phyloP scores from a whole-genome alignment of 371 early-diverging fungal genomes.

The Mortierella sp. region DNA sequence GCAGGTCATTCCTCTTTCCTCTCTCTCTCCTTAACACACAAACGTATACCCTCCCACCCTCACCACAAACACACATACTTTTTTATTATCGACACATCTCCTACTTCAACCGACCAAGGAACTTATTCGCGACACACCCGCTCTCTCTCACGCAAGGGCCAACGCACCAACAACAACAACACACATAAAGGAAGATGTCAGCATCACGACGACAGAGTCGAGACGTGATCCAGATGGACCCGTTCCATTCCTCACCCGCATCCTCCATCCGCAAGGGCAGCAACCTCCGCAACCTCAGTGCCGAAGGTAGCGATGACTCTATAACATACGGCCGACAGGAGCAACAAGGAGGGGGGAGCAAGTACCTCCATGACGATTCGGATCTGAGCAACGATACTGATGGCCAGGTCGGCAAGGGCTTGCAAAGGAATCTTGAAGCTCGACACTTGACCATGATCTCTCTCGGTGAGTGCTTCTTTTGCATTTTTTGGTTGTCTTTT shows the following conservation, averaged over 20 bases:
- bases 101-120: neutral
- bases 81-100: no score
- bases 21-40: neutral
- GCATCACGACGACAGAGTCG: slow-evolving; percentile 9
- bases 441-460: slow-evolving; percentile 86
- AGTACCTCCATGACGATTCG: slow-evolving; percentile 35
- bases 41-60: neutral
- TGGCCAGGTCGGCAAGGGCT: slow-evolving; percentile 29
- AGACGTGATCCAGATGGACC: slow-evolving; percentile 16
- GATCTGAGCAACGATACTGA: slow-evolving; percentile 27
- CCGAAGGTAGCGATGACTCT: neutral
- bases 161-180: neutral
- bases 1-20: neutral
- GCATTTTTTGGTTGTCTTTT: neutral
- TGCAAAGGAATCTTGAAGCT: slow-evolving; percentile 71
- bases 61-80: neutral
- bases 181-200: neutral
- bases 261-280: slow-evolving; percentile 10
- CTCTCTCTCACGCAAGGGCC: neutral
- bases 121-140: neutral
- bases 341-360: slow-evolving; percentile 2
- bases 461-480: slow-evolving; percentile 58
- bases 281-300: neutral
- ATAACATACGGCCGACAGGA: slow-evolving; percentile 2
- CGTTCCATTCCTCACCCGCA: neutral